Evolutionary conservation across 2,329 filamentous ascomycete species (phyloP), one percentile per base, ranked within the genome.

Genomic region (Cladophialophora carrionii): DNA sequence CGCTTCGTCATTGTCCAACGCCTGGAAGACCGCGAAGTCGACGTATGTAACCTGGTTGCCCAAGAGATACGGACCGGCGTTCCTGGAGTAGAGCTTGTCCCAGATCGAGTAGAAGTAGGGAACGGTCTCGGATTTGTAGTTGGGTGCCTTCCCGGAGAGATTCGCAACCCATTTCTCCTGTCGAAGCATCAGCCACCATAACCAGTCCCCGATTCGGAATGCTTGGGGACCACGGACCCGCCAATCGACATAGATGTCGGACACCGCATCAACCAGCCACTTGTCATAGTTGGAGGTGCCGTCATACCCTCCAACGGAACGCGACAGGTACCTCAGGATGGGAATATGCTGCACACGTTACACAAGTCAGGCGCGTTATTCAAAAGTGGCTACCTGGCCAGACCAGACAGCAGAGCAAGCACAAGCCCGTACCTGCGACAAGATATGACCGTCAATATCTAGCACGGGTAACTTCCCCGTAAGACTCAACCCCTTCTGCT

Each of bases 241-340:
- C 78, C 78, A 79, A 48, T 79, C 78, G 7, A 76, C 72, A 32
- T 79, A 79, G 10, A 78, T 65, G 34, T 79, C 78, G 1, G 77
- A 63, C 0, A 78, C 76, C 1, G 73, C 71, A 63, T 79, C 78
- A 0, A 78, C 73, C 2, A 75, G 20, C 46, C 75, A 78, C 61
- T 78, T 79, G 24, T 79, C 78, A 2, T 70, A 65, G 48, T 69
- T 77, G 1, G 76, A 76, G 1, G 73, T 71, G 8, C 78, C 78
- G 20, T 79, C 77, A 24, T 79, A 79, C 2, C 54, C 57, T 9
- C 73, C 75, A 0, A 77, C 71, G 0, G 78, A 74, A 2, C 76
- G 72, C 1, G 77, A 62, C 0, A 79, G 68, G 57, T 75, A 79
- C n/a, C 78, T 73, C 5, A 79, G 64, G 12, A 74, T 79, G 0